phyloP scores from a whole-genome alignment of 2,329 filamentous ascomycete genomes.

The Cadophora luteo-olivacea region DNA sequence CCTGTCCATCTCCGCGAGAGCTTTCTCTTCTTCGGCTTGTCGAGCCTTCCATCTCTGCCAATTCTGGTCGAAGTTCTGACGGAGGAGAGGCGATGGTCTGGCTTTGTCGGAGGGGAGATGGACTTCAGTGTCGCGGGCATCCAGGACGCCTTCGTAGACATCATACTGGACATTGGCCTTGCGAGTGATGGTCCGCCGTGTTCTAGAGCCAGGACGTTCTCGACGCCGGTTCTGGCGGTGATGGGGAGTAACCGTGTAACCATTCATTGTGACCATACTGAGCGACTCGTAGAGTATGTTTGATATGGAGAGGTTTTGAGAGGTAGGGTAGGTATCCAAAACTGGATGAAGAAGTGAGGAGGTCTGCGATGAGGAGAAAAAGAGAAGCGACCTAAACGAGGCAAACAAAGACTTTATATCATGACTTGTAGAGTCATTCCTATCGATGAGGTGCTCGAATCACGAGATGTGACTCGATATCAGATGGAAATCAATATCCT shows the following conservation, averaged over 20 bases:
- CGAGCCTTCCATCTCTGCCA: slow-evolving; percentile 43
- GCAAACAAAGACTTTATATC: slow-evolving; percentile 34
- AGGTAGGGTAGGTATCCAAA: slow-evolving; percentile 19
- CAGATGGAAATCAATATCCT: not conserved
- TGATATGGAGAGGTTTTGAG: slow-evolving; percentile 4
- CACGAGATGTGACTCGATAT: slow-evolving; percentile 36
- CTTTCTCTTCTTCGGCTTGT: slow-evolving; percentile 41
- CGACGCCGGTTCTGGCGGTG: slow-evolving; percentile 43
- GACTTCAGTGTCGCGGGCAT: slow-evolving; percentile 38
- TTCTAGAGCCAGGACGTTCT: slow-evolving; percentile 43
- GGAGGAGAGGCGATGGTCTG: slow-evolving; percentile 40
- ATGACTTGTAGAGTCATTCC: slow-evolving; percentile 30
- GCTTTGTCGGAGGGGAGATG: slow-evolving; percentile 39
- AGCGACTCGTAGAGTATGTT: slow-evolving; percentile 10
- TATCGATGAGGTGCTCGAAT: slow-evolving; percentile 22
- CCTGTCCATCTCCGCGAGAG: slow-evolving; percentile 36
- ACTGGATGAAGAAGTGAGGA: slow-evolving; percentile 30
- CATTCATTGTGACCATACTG: slow-evolving; percentile 36
- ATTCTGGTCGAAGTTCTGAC: slow-evolving; percentile 43
- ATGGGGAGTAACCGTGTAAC: slow-evolving; percentile 33
- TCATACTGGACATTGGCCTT: slow-evolving; percentile 38
- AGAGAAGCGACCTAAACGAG: slow-evolving; percentile 13
- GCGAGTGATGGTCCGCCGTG: slow-evolving; percentile 40
- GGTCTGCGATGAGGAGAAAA: slow-evolving; percentile 37
- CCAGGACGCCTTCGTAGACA: slow-evolving; percentile 37